Evolutionary conservation across 2,329 filamentous ascomycete species (phyloP).

Genomic region (Cladosporium sp.): DNA sequence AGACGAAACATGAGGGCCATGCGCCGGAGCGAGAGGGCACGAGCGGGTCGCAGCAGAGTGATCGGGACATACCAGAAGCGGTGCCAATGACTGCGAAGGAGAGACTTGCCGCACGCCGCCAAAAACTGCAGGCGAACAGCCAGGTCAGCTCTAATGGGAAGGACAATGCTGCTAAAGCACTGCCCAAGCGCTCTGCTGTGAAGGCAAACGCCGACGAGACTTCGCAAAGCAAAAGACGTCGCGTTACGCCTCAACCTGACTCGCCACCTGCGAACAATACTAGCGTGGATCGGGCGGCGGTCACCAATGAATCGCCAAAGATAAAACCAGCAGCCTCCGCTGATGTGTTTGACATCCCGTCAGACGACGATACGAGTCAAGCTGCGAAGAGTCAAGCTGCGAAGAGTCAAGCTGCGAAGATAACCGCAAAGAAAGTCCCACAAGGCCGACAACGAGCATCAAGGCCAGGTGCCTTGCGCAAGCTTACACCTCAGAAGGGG

Average conservation of each 20-base stretch:
- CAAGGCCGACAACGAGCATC: constrained; percentile 6
- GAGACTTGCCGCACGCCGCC: constrained; percentile 5
- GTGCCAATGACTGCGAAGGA: constrained; percentile 3
- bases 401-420: neutral
- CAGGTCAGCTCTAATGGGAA: neutral
- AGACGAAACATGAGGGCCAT: neutral
- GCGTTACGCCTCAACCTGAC: constrained; percentile 6
- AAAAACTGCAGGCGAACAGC: neutral
- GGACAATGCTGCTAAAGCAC: neutral
- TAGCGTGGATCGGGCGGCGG: neutral
- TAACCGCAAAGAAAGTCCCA: neutral
- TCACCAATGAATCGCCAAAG: no score
- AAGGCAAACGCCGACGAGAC: neutral
- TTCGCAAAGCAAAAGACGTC: constrained; percentile 1
- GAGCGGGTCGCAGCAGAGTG: neutral
- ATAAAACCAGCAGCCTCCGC: neutral
- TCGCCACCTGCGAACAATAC: neutral
- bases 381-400: neutral
- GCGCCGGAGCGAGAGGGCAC: neutral
- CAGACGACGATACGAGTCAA: constrained; percentile 14
- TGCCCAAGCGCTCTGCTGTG: constrained; percentile 1
- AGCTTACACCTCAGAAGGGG: constrained; percentile 21
- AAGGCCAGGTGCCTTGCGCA: constrained; percentile 17
- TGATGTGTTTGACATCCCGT: constrained; percentile 23
- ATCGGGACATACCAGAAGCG: neutral